Conservation (phyloP, 495 filamentous ascomycete genomes). For the Pseudomonodictys pantanalensis region DNA sequence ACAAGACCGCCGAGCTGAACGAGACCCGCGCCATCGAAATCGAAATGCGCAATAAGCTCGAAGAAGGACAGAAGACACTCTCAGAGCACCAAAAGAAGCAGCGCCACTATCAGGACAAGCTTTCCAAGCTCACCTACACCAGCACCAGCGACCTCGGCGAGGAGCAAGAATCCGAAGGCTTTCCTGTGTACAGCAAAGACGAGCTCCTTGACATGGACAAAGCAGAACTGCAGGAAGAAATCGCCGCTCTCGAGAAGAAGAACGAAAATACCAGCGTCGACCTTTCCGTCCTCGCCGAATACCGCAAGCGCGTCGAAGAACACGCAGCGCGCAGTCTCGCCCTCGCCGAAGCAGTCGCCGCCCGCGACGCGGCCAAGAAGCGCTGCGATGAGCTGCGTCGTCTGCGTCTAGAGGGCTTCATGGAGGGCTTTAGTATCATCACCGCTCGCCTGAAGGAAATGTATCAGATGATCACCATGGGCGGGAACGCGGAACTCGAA, state of each 20-base stretch:
- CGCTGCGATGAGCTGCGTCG: conserved; percentile 87
- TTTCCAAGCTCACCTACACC: conserved; percentile 73
- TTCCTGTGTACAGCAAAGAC: conserved; percentile 82
- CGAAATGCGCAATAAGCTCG: conserved; percentile 96
- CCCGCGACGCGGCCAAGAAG: conserved; percentile 82
- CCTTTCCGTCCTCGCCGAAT: conserved; percentile 86
- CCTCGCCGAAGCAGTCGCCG: conserved; percentile 66
- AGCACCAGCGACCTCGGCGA: conserved; percentile 55
- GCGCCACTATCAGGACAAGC: conserved; percentile 83
- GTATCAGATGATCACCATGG: conserved; percentile 99
- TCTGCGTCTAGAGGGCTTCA: conserved; percentile 89
- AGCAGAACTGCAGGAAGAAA: conserved; percentile 77
- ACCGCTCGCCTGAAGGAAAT: conserved; percentile 97
- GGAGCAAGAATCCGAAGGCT: conserved; percentile 50
- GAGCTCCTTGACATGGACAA: conserved; percentile 93
- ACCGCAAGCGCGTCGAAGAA: conserved; percentile 85
- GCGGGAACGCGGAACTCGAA: conserved; percentile 95
- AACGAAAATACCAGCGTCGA: conserved; percentile 86
- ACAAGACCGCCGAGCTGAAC: conserved; percentile 82
- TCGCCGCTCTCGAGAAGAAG: conserved; percentile 88
- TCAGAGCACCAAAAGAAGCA: conserved; percentile 81
- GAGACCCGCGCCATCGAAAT: conserved; percentile 87
- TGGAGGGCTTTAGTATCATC: conserved; percentile 94
- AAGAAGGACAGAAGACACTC: conserved; percentile 90
- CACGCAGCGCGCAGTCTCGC: conserved; percentile 78